Evolutionary conservation across 83 land plant genomes (phyloP), one percentile per base, ranked within the genome.

Genomic region (Thuja plicata): DNA sequence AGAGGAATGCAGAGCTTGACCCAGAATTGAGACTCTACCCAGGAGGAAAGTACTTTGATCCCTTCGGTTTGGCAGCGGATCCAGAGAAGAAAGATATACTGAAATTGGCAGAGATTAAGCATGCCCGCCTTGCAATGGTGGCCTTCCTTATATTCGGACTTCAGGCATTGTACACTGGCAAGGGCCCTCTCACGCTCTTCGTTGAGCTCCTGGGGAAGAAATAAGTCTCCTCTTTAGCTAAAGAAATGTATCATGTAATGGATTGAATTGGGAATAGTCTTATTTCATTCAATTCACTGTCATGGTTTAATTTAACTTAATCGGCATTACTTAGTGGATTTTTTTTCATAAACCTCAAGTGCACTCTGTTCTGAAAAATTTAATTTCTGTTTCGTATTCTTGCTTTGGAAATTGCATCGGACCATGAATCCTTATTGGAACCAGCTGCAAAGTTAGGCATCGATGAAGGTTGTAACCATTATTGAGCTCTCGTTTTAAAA

Each of bases 81-180:
- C 92, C 93, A 24, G 92, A 85, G 90, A 93, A 89, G 94, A 92
- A 90, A 55, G 93, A 90, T 80, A 54, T 50, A 32, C 78, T 93
- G 45, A 92, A 93, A 83, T 66, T 93, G 78, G 94, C 94, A 40
- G 94, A 93, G 89, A 91, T 93, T 32, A 93, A 93, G 93, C 94
- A 93, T 66, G 91, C 94, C 15, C 90, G 94, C 82, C 90, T 93
- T n/a, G 94, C 94, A 41, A 93, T 93, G 94, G 94, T 93, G 80
- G 94, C 92, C 34, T 91, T 90, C 30, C 52, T 93, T 13, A 93
- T 93, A 15, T 93, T 93, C 74, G 94, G 93, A 10, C 89, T 93
- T 35, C 94, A 93, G 78, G 94, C 94, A 27, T 91, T 91, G 19
- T 89, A 90, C 52, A 93, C 94, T 2, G 93, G 94, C 38, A 93